Conservation (phyloP, 164 flowering plant genomes). For the Piper betle region DNA sequence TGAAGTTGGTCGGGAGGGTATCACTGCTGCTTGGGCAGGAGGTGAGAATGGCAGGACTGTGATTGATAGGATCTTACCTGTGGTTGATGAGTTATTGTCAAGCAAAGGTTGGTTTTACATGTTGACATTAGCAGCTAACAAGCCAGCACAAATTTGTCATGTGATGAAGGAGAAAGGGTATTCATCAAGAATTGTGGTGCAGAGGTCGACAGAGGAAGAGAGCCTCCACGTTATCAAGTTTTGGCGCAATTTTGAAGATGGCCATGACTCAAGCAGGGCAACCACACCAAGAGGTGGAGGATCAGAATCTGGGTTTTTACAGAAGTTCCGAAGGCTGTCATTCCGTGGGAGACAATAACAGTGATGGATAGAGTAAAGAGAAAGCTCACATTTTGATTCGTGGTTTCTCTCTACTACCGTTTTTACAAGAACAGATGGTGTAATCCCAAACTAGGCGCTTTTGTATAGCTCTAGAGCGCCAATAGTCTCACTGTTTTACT, state of each 20-base stretch:
- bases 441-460: too few species aligned
- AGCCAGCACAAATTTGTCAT: slow-evolving; percentile 60
- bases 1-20: slow-evolving; percentile 71
- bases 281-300: slow-evolving; percentile 9
- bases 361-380: neutral
- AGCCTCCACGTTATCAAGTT: slow-evolving; percentile 68
- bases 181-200: slow-evolving; percentile 43
- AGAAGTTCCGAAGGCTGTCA: slow-evolving; percentile 19
- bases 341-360: slow-evolving; percentile 18
- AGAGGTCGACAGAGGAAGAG: slow-evolving; percentile 89
- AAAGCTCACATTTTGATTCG: too few species aligned
- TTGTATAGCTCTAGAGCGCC: too few species aligned
- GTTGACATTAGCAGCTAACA: slow-evolving; percentile 60
- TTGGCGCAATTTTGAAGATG: slow-evolving; percentile 54
- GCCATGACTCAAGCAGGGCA: slow-evolving; percentile 19
- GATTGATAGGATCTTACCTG: slow-evolving; percentile 64
- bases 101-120: slow-evolving; percentile 72
- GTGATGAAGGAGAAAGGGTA: slow-evolving; percentile 61
- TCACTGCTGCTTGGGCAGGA: slow-evolving; percentile 91
- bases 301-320: slow-evolving; percentile 25
- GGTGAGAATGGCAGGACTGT: slow-evolving; percentile 83
- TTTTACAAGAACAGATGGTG: too few species aligned
- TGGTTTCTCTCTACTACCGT: too few species aligned
- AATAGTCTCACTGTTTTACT: too few species aligned
- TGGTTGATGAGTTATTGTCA: slow-evolving; percentile 60